These are phyloP conservation scores for Moniliella sp. DNA, from an alignment of 1,284 basidiomycete genomes.

Conservation along the genomic window DNA sequence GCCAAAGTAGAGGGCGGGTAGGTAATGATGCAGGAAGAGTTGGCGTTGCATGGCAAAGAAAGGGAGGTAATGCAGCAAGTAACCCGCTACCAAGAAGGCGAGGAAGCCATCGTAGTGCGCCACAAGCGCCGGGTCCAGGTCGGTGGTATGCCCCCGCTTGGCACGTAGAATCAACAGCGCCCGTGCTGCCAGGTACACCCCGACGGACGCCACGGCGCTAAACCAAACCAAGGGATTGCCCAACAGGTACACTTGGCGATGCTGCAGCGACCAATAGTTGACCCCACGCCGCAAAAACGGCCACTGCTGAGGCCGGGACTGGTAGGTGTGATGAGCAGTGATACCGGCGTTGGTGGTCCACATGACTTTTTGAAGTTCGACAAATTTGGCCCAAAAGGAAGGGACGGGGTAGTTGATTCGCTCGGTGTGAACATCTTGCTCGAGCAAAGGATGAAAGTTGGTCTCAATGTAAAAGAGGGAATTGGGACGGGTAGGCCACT, in stretches of 20 bases:
- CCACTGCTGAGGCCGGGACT: conserved; percentile 76
- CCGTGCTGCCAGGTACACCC: conserved; percentile 48
- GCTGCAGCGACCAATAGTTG: conserved; percentile 86
- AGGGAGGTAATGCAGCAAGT: conserved; percentile 76
- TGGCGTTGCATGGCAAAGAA: conserved; percentile 92
- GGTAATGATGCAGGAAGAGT: conserved; percentile 87
- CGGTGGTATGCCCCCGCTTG: conserved; percentile 70
- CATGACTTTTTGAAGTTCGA: conserved; percentile 82
- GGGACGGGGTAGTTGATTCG: conserved; percentile 55
- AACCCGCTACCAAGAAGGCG: conserved; percentile 75
- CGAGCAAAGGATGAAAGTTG: conserved; percentile 44
- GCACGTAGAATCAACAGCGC: conserved; percentile 63
- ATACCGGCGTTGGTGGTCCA: conserved; percentile 92
- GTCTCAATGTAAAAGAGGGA: conserved; percentile 91
- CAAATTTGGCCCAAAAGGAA: conserved; percentile 69
- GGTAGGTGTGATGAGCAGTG: conserved; percentile 79
- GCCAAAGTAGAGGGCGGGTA: conserved; percentile 82
- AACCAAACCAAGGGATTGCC: conserved; percentile 90
- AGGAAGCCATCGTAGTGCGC: conserved; percentile 76
- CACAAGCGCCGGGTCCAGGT: conserved; percentile 47
- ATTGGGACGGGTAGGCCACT: conserved; percentile 69
- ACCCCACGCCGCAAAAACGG: conserved; percentile 73
- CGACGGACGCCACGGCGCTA: conserved; percentile 51
- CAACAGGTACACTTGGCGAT: conserved; percentile 77
- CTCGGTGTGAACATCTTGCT: neutral